Base-by-base conservation (phyloP, 768 basidiomycete genomes). In the Suillus paluster region DNA sequence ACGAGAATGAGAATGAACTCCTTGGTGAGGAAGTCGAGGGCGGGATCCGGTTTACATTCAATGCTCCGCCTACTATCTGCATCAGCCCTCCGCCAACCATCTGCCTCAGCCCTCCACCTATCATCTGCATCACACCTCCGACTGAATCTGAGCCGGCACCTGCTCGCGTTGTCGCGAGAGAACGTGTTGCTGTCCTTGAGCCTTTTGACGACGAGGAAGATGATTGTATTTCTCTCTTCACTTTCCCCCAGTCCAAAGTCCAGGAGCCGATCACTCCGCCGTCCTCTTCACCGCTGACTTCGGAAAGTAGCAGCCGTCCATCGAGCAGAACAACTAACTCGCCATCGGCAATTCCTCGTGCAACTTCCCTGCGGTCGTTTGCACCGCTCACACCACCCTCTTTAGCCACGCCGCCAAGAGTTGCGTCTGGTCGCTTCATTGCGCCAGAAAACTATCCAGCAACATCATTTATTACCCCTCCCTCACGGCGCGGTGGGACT, bases 21-120 rank as follows among this genome's bases (percentile, higher is more conserved):
- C 80, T 86, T 59, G 87, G 86, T 34, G 84, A 88, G 63, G 74
- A 71, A 60, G 83, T 84, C 46, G 85, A 83, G 55, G 81, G 87
- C 34, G 91, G 91, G 6, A 90, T 93, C 70, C 86, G 82, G 63
- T 91, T 92, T 66, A 89, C 82, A 4, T 91, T 92, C 64, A 86
- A 84, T 4, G 84, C 87, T 21, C 87, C 91, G n/a, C 75, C 72
- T 45, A 64, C 67, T 46, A 66, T 67, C 61, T 64, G 60, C 64
- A 66, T 71, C 39, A 69, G 74, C 23, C 68, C 77, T 38, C 46
- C 63, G 10, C 63, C 67, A 9, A 63, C 67, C 3, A 34, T 64
- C 60, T 70, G 62, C 62, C 56, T 61, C 21, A 70, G 74, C n/a
- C 69, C 76, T 11, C 69, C 75, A 39, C 69, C 73, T 21, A 65